Base-by-base conservation (phyloP, 805 yeast species). In the Metschnikowia hibisci region DNA sequence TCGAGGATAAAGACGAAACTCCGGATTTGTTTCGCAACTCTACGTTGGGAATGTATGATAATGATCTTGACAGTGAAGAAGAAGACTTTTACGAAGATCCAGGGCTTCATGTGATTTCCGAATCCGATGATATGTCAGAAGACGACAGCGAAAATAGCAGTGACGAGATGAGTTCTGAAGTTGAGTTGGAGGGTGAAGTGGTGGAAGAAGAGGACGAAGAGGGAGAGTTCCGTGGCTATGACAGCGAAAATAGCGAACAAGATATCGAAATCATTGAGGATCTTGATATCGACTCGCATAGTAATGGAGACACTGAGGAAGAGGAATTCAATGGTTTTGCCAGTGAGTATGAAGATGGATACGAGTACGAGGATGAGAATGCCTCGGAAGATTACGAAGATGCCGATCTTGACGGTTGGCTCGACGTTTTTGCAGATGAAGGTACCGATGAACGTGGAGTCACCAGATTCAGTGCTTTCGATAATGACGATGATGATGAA, bases 11-110 rank as follows among this genome's bases (percentile, higher is more conserved):
- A 25, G 95, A 84, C 41, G 91, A 87, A 41, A 78, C 89, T 0
- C 89, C 95, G 0, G 90, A 90, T 59, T 69, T 90, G 56, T 81
- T 91, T 62, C 71, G 84, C 31, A 90, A 93, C 58, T 90, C 97
- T 0, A 87, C 97, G 0, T 70, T 91, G 32, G 97, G 96, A 1
- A 90, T 91, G 95, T 91, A 84, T 59, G 97, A 91, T 54, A 82
- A 86, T 31, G 93, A 83, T 40, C 74, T 77, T 28, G 84, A 80
- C 49, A 77, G 78, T 34, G 84, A 81, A 27, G 84, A 78, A 10
- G 82, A 76, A 7, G 77, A 73, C 20, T 63, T 56, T 35, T 62
- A 60, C 32, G 66, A n/a, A 32, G 69, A 56, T 6, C 62, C 60
- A 2, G 45, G 68, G 36, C 72, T 65, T 28, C 81, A 71, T 4